These are phyloP conservation scores for Cladophialophora chaetospira DNA, from an alignment of 2,329 filamentous ascomycete species.

Conservation along the genomic window DNA sequence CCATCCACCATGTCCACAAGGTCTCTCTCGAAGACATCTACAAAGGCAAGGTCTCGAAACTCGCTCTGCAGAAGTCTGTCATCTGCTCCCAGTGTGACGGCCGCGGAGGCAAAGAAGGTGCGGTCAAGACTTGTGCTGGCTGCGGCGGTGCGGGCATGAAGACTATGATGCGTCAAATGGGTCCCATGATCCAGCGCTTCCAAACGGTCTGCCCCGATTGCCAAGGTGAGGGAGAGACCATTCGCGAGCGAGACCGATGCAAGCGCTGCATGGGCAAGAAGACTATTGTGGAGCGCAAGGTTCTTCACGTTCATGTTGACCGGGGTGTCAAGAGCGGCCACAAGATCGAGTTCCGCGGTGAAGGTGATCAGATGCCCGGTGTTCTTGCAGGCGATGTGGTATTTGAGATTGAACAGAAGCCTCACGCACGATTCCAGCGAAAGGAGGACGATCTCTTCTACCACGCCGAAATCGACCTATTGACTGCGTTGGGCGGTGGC, in stretches of 20 bases:
- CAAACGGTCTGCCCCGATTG: constrained; percentile 99
- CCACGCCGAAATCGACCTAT: constrained; percentile 90
- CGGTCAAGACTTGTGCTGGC: constrained; percentile 87
- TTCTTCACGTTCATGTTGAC: constrained; percentile 97
- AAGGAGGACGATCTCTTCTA: constrained; percentile 96
- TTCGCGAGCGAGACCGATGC: constrained; percentile 96
- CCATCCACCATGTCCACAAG: constrained; percentile 98
- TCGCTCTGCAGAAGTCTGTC: constrained; percentile 94
- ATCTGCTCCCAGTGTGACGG: constrained; percentile 95
- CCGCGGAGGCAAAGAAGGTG: constrained; percentile 92
- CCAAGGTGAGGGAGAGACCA: constrained; percentile 93
- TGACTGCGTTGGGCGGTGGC: constrained; percentile 91
- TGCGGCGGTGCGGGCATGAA: constrained; percentile 98
- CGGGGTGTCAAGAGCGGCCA: constrained; percentile 89
- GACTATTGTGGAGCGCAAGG: constrained; percentile 95
- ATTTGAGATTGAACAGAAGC: constrained; percentile 99
- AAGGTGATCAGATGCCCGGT: constrained; percentile 93
- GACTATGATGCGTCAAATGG: constrained; percentile 99
- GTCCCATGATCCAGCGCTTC: constrained; percentile 99
- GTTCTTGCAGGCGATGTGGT: constrained; percentile 94
- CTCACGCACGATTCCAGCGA: constrained; percentile 90
- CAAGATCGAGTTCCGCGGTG: constrained; percentile 95
- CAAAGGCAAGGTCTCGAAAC: constrained; percentile 94
- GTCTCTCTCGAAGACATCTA: constrained; percentile 98
- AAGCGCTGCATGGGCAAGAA: constrained; percentile 97